A percentile compares a stretch with the other conserved stretches of the same genome.
These are phyloP conservation scores for Dendrobium chrysotoxum DNA, from an alignment of 106 monocot genomes.

Conservation along the genomic window DNA sequence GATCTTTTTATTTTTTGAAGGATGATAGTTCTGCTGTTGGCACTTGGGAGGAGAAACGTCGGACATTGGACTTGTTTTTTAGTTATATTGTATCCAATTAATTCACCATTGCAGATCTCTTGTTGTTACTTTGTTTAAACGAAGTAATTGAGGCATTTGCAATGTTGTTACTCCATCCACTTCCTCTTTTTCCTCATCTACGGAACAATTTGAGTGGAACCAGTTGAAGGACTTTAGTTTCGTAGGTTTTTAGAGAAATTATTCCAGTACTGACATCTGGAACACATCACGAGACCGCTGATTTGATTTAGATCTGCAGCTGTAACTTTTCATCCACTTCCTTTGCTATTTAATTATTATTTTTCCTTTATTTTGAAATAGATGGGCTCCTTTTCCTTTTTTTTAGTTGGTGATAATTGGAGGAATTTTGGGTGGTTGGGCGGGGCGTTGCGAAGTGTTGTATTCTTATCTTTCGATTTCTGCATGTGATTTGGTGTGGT, in stretches of 20 bases:
- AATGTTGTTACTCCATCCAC: not conserved
- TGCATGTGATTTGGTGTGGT: constrained; percentile 2
- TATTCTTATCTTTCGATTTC: constrained; percentile 1
- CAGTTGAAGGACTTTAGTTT: not conserved
- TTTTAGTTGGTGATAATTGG: not conserved
- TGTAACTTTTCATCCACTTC: not conserved
- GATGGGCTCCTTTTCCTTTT: not conserved
- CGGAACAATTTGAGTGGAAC: not conserved
- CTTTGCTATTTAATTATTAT: not conserved
- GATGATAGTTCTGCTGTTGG: not conserved
- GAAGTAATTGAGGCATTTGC: not conserved
- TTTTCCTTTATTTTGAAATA: not conserved
- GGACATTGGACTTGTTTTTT: too few species aligned
- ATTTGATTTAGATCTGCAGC: not conserved
- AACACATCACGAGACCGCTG: not conserved
- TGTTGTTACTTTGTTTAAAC: not conserved
- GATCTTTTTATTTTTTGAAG: constrained; percentile 5
- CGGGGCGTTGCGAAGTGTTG: not conserved
- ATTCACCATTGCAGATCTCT: constrained; percentile 1
- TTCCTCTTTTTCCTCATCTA: not conserved
- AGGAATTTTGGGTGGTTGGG: not conserved
- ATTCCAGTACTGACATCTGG: too few species aligned
- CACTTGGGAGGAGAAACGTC: too few species aligned
- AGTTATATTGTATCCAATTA: not conserved
- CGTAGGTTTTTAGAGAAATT: not conserved